Conservation (phyloP, 345 rosid genomes). For the Trapa bicornis region DNA sequence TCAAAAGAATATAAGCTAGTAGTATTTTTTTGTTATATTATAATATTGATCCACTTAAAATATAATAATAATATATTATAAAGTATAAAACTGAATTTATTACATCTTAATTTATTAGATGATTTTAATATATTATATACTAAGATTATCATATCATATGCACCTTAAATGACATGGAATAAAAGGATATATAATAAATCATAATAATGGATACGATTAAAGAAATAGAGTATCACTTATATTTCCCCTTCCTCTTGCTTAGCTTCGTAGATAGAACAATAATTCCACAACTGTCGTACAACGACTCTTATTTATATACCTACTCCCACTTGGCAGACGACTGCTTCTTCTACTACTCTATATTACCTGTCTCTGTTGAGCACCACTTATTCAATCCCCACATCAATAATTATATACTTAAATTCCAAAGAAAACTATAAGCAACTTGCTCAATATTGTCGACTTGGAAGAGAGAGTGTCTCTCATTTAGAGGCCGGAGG, state of each 20-base stretch:
- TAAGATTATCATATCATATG: too few species aligned
- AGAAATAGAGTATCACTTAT: not conserved
- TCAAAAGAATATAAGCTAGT: too few species aligned
- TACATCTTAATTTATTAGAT: too few species aligned
- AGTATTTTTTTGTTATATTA: too few species aligned
- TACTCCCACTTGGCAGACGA: not conserved
- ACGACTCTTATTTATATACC: not conserved
- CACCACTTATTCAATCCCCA: not conserved
- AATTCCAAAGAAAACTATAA: not conserved
- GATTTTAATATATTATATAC: too few species aligned
- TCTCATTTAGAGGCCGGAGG: slow-evolving; percentile 23
- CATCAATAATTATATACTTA: not conserved
- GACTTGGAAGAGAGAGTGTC: too few species aligned
- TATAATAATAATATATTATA: too few species aligned
- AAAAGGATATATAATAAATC: too few species aligned
- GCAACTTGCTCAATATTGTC: not conserved
- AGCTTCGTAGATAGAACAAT: too few species aligned
- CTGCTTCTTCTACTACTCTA: not conserved
- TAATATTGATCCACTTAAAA: too few species aligned
- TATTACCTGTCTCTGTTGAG: not conserved
- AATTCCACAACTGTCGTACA: not conserved
- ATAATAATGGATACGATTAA: not conserved
- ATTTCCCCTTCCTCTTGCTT: not conserved
- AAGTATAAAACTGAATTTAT: too few species aligned
- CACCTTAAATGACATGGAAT: too few species aligned